These are phyloP conservation scores for Alternaria sp. DNA, from an alignment of 2,329 filamentous ascomycete genomes.

Conservation along the genomic window DNA sequence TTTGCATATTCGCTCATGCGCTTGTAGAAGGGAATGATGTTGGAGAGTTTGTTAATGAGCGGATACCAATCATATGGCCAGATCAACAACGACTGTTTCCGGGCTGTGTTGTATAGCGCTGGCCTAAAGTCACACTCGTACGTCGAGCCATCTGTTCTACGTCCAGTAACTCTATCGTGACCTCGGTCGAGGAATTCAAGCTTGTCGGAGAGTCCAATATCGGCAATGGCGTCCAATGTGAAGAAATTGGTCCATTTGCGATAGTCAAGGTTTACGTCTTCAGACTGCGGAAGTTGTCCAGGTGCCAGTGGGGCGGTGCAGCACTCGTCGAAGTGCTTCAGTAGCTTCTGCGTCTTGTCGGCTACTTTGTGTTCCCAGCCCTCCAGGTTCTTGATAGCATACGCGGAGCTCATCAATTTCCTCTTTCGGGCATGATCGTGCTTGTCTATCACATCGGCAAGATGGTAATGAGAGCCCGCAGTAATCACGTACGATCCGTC, in stretches of 20 bases:
- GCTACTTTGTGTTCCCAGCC: constrained; percentile 63
- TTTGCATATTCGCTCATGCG: constrained; percentile 53
- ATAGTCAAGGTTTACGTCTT: constrained; percentile 61
- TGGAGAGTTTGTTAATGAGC: constrained; percentile 57
- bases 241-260: constrained; percentile 65
- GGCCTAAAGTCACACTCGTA: constrained; percentile 59
- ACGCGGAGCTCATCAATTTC: constrained; percentile 45
- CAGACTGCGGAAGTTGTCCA: constrained; percentile 34
- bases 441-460: constrained; percentile 64
- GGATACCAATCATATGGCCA: constrained; percentile 64
- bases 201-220: constrained; percentile 63
- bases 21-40: constrained; percentile 58
- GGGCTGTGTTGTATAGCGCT: constrained; percentile 60
- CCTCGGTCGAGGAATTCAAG: constrained; percentile 63
- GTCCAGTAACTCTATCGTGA: constrained; percentile 55
- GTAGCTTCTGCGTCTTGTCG: constrained; percentile 59
- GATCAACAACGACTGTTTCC: constrained; percentile 60
- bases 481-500: constrained; percentile 58
- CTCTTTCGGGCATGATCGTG: constrained; percentile 62
- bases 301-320: constrained; percentile 51
- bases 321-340: constrained; percentile 55
- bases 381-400: constrained; percentile 9
- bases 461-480: constrained; percentile 60
- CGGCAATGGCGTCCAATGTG: constrained; percentile 65
- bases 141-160: constrained; percentile 57